Conservation (phyloP, 257 asterid genomes). For the Echites panduratus region DNA sequence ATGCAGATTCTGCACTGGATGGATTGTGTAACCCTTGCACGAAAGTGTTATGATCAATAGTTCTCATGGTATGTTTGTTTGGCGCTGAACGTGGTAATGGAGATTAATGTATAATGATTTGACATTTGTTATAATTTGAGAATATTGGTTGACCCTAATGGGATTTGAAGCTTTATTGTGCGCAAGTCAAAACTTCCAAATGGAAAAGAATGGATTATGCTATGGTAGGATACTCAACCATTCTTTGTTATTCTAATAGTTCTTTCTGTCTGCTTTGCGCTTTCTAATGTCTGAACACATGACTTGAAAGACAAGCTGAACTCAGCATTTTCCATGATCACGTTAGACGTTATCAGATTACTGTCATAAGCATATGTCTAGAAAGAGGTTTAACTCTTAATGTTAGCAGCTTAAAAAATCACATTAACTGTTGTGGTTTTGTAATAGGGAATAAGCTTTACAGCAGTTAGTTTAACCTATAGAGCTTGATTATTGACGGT, state of each 20-base stretch:
- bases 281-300: background rate
- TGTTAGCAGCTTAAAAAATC: background rate
- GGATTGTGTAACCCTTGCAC: slow-evolving; percentile 42
- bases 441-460: background rate
- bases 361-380: background rate
- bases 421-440: background rate
- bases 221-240: background rate
- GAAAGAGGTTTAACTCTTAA: background rate
- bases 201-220: background rate
- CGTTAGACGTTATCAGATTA: background rate
- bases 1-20: slow-evolving; percentile 72
- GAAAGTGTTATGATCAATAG: slow-evolving; percentile 31
- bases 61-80: too few species aligned
- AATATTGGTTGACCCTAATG: background rate
- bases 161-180: background rate
- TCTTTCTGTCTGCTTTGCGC: background rate
- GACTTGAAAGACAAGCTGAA: background rate
- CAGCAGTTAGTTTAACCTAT: background rate
- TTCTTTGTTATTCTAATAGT: background rate
- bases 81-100: background rate
- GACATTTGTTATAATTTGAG: background rate
- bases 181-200: background rate
- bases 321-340: background rate
- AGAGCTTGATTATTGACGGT: background rate
- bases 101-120: background rate